A percentile compares a stretch with the other conserved stretches of the same genome.
Conservation (phyloP, 2,329 filamentous ascomycete species). For the Colletotrichum paranaense region DNA sequence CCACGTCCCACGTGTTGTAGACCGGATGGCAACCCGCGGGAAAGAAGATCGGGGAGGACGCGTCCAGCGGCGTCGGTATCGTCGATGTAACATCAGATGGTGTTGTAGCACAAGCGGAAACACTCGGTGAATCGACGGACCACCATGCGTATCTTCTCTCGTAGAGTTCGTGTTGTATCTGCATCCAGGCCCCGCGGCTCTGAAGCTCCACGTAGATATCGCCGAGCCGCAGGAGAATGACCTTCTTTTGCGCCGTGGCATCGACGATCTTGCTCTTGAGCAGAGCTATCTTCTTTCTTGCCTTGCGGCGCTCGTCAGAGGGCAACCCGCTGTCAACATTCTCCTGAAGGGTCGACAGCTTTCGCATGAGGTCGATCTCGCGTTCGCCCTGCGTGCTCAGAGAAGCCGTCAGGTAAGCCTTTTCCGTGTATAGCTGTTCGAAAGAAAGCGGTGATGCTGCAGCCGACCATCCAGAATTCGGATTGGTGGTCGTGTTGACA, state of each 20-base stretch:
- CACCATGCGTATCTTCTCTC: slow-evolving; percentile 12
- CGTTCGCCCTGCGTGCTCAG: slow-evolving; percentile 54
- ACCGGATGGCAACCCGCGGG: slow-evolving; percentile 37
- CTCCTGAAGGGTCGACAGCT: slow-evolving; percentile 51
- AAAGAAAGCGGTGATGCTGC: slow-evolving; percentile 52
- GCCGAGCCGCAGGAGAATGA: slow-evolving; percentile 57
- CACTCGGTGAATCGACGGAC: slow-evolving; percentile 9
- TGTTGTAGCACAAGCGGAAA: neutral
- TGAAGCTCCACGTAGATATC: slow-evolving; percentile 63
- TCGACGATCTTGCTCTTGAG: slow-evolving; percentile 56
- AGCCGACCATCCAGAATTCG: slow-evolving; percentile 35
- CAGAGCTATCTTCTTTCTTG: slow-evolving; percentile 55
- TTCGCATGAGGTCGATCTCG: slow-evolving; percentile 50
- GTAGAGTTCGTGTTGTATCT: slow-evolving; percentile 42
- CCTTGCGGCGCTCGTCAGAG: slow-evolving; percentile 40
- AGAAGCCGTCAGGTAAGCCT: slow-evolving; percentile 55
- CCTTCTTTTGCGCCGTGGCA: slow-evolving; percentile 57
- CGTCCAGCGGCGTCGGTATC: slow-evolving; percentile 42
- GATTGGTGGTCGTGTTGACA: slow-evolving; percentile 6
- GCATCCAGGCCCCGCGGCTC: slow-evolving; percentile 53
- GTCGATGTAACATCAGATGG: slow-evolving; percentile 17
- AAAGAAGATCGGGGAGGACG: slow-evolving; percentile 45
- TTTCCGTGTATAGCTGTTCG: slow-evolving; percentile 57
- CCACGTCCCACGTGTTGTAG: neutral
- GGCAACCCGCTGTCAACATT: slow-evolving; percentile 38